Conservation (phyloP, 306 rosid genomes). For the Medicago arabica region DNA sequence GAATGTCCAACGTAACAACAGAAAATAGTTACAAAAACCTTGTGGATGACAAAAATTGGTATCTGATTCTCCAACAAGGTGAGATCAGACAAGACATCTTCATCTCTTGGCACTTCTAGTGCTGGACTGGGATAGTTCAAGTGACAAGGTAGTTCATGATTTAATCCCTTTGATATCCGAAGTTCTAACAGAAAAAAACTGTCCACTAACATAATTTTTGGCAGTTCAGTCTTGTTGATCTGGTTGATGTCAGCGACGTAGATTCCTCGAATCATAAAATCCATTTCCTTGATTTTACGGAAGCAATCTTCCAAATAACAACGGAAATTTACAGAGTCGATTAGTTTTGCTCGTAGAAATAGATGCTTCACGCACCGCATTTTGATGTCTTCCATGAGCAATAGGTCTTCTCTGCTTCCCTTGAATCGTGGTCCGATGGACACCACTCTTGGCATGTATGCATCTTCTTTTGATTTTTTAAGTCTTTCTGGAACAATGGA, state of each 20-base stretch:
- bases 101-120: no score
- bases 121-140: not conserved
- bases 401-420: not conserved
- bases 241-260: no score
- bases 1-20: no score
- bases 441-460: conserved; percentile 24
- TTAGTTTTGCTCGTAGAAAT: no score
- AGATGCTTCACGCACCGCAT: no score
- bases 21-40: no score
- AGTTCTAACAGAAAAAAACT: conserved; percentile 42
- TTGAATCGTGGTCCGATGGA: conserved; percentile 34
- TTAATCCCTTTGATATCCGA: not conserved
- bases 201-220: conserved; percentile 26
- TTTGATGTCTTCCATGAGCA: not conserved
- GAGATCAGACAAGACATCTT: conserved; percentile 26
- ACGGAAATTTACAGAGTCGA: no score
- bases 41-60: no score
- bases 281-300: no score
- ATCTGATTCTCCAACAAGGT: conserved; percentile 32
- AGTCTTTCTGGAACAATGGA: conserved; percentile 10
- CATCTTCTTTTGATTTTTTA: conserved; percentile 1
- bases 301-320: no score
- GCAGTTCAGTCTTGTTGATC: not conserved
- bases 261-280: no score
- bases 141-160: not conserved